Evolutionary conservation across 2,329 filamentous ascomycete species (phyloP).

Genomic region (Aureobasidium sp.): DNA sequence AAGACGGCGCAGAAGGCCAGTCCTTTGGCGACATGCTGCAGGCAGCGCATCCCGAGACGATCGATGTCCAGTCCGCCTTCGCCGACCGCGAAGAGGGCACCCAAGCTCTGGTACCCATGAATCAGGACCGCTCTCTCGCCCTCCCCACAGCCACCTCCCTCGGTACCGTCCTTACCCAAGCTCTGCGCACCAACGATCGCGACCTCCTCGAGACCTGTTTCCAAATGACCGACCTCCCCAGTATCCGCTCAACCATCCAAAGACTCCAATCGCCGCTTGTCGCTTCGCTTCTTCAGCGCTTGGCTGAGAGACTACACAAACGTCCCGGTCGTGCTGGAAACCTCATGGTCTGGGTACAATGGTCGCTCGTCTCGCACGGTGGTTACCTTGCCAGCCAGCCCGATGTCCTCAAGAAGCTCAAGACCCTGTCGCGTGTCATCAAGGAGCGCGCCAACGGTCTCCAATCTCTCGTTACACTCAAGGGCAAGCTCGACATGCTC

Average conservation of each 20-base stretch:
- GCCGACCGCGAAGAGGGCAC: conserved; percentile 38
- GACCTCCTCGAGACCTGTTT: conserved; percentile 89
- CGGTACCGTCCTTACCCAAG: conserved; percentile 86
- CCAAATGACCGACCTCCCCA: conserved; percentile 66
- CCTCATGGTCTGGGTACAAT: conserved; percentile 92
- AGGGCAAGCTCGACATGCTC: conserved; percentile 92
- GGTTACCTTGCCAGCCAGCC: conserved; percentile 82
- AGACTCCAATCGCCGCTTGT: conserved; percentile 81
- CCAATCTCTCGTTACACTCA: conserved; percentile 74
- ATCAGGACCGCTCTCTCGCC: conserved; percentile 44
- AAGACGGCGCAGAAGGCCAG: conserved; percentile 45
- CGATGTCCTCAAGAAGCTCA: conserved; percentile 71
- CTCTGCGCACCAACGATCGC: conserved; percentile 84
- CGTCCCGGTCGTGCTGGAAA: conserved; percentile 83
- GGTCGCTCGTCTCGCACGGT: conserved; percentile 86
- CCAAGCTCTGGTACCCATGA: conserved; percentile 37
- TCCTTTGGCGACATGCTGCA: conserved; percentile 84
- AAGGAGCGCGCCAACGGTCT: conserved; percentile 79
- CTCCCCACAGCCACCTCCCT: conserved; percentile 72
- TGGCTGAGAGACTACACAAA: conserved; percentile 79
- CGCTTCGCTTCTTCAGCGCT: conserved; percentile 67
- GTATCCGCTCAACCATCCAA: conserved; percentile 83
- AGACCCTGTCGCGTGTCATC: conserved; percentile 76
- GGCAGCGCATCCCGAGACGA: conserved; percentile 59
- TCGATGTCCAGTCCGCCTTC: conserved; percentile 63